Base-by-base conservation (phyloP, 2,329 filamentous ascomycete genomes). In the Fusarium equiseti region DNA sequence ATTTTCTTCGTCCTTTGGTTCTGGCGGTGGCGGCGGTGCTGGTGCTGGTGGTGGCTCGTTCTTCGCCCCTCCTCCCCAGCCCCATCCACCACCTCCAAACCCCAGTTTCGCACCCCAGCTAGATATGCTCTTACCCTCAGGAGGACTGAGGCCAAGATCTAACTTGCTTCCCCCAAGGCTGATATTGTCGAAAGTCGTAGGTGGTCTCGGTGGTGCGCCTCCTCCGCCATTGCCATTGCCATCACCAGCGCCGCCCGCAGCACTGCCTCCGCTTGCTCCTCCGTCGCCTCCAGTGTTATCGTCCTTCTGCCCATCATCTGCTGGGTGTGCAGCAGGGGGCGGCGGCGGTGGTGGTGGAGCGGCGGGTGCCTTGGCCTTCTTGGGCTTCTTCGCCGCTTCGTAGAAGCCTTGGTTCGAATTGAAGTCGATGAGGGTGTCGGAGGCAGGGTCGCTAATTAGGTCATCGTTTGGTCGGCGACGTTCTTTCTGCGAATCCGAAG, bases 91-190 rank as follows among this genome's bases (percentile, higher is more conserved):
- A 43, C 51, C 35, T 24, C 85, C 86, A 66, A 80, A 62, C 13
- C 60, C 83, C 88, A 89, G 91, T 70, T 83, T 87, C 63, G 85
- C 84, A 35, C 88, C 88, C 88, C 89, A 92, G 51, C 88, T 85
- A 72, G 91, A 85, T 43, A 75, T 65, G 42, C 79, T 76, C 69
- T 86, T 86, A 15, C 76, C 76, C 40, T 82, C 82, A 26, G 81
- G 80, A n/a, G 81, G 77, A 52, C 85, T 86, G 72, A 89, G 85
- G 64, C 83, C 86, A 16, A 89, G 76, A 66, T 90, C 87, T 8
- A 89, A 76, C 59, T 88, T 87, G 59, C 91, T 89, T 70, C 90
- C 86, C n/a, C 78, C 77, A 27, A 93, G 79, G 73, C 89, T 91
- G 70, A 94, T 89, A 29, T 93, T 90, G 46, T 80, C 79, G n/a